Evolutionary conservation across 805 yeast species (phyloP).

Genomic region (Ogataea haglerorum): DNA sequence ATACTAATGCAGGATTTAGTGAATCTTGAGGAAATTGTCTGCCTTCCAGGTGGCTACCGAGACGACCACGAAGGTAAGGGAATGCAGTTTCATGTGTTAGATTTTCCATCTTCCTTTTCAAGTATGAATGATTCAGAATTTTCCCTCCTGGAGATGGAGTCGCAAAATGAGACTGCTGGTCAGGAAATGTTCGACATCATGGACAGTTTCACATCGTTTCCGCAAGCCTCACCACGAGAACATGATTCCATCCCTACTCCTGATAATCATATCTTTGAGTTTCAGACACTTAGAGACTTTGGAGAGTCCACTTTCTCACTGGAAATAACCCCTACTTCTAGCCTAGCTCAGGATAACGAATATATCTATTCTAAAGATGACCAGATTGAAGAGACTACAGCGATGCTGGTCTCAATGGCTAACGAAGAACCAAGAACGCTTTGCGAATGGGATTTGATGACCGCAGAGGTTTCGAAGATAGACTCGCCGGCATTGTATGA

Average conservation of each 20-base stretch:
- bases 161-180: neutral
- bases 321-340: slow-evolving; percentile 12
- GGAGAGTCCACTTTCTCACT: slow-evolving; percentile 7
- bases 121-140: slow-evolving; percentile 1
- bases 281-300: slow-evolving; percentile 6
- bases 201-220: slow-evolving; percentile 4
- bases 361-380: slow-evolving; percentile 1
- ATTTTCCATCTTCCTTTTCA: slow-evolving; percentile 9
- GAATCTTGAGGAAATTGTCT: neutral
- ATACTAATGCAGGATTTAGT: neutral
- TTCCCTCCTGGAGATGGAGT: neutral
- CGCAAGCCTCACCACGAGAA: slow-evolving; percentile 8
- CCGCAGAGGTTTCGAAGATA: too few relatives aligned
- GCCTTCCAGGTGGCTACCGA: neutral
- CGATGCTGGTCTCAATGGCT: neutral
- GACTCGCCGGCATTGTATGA: neutral
- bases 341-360: slow-evolving; percentile 8
- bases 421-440: slow-evolving; percentile 2
- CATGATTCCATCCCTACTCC: slow-evolving; percentile 11
- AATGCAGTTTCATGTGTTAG: neutral
- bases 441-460: slow-evolving; percentile 1
- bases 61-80: neutral
- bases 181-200: slow-evolving; percentile 11
- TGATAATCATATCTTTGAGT: slow-evolving; percentile 14
- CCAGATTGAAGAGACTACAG: neutral